Base-by-base conservation (phyloP, 371 early-diverging fungal species). In the Rhizopus sp. region DNA sequence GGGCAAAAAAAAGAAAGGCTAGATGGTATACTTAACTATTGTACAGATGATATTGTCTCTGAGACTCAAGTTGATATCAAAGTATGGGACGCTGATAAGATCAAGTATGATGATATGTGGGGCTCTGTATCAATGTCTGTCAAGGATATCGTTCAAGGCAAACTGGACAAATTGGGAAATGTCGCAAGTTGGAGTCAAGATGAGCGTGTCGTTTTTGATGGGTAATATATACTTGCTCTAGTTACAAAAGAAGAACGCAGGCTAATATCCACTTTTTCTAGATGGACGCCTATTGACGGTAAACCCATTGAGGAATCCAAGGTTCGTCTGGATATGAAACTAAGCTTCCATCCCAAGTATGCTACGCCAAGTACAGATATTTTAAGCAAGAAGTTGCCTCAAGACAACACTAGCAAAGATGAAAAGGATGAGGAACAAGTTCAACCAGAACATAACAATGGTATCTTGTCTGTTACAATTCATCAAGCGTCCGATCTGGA, bases 81-180 rank as follows among this genome's bases (percentile, higher is more conserved):
- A 46, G 73, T 77, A 5, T 77, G 77, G 77, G 77, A 77, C 51
- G 77, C 77, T 7, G 77, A 77, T 49, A 77, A 77, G 40, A 56
- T 77, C 37, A 73, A 73, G 52, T 71, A 51, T 40, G 77, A 73
- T 12, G 73, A 73, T 45, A 52, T 71, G 45, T 77, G 77, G 77
- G 77, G 77, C 2, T 56, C 68, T 10, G 44, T 68, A 30, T 68
- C 72, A 7, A 61, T 73, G 30, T 51, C 69, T 1, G 69, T 69
- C 4, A 70, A 60, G 33, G 72, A 73, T 17, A 65, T 71, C 41
- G 60, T 71, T 3, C 63, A 71, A 47, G 66, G 62, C 13, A 57
- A 67, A 32, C 39, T 71, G 1, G 73, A 77, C 47, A 62, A 66
- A 31, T 61, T 73, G 3, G 74, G 74, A 2, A 77, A 67, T 34